Evolutionary conservation across 2,329 filamentous ascomycete species (phyloP).

Genomic region (Zymoseptoria brevis): DNA sequence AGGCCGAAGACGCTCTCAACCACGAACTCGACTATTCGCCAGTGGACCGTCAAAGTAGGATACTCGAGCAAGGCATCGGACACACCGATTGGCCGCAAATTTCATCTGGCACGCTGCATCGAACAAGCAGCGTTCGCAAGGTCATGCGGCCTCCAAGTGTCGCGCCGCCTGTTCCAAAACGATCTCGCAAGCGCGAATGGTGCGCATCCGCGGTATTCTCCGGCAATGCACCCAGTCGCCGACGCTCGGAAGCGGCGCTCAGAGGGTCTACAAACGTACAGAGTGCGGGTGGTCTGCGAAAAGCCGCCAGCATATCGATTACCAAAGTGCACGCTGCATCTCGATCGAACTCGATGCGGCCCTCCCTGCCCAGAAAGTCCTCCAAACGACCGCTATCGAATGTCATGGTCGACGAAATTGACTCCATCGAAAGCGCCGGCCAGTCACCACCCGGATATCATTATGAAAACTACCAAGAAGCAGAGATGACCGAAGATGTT

Average conservation of each 20-base stretch:
- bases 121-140: conserved; percentile 18
- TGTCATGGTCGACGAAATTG: conserved; percentile 11
- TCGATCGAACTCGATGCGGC: not conserved
- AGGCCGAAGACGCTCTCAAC: conserved; percentile 36
- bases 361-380: not conserved
- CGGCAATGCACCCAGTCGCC: conserved; percentile 2
- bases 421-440: conserved; percentile 8
- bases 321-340: not conserved
- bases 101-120: conserved; percentile 2
- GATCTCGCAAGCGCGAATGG: conserved; percentile 37
- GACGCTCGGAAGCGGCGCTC: conserved; percentile 8
- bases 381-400: not conserved
- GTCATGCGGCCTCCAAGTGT: conserved; percentile 27
- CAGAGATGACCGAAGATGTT: conserved; percentile 38
- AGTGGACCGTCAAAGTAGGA: not conserved
- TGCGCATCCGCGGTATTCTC: conserved; percentile 1
- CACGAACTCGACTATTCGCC: conserved; percentile 13
- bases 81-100: not conserved
- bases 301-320: conserved; percentile 9
- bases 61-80: not conserved
- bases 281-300: conserved; percentile 3
- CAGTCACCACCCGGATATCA: not conserved
- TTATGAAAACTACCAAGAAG: not conserved
- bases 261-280: not conserved
- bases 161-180: conserved; percentile 33